Evolutionary conservation across 768 basidiomycete species (phyloP), one percentile per base, ranked within the genome.

Genomic region (Dacryopinax spathularia): DNA sequence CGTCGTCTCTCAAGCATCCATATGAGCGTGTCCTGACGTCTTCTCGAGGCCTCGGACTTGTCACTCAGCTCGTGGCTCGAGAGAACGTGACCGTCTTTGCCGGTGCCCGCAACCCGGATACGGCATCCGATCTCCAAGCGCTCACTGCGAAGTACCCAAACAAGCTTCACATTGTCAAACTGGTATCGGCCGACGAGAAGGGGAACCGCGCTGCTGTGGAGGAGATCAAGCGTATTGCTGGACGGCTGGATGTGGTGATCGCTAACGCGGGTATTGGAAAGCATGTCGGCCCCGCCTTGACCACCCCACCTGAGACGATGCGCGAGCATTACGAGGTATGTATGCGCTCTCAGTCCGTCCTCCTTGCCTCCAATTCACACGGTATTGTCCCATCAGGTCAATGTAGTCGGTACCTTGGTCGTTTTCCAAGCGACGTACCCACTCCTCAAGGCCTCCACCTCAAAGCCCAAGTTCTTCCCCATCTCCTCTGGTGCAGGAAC

Each of bases 211-310:
- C 64, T 2, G 67, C 67, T 0, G 65, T 65, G 0, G 33, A 65
- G 60, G n/a, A 36, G 16, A 61, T 70, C 60, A 59, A 65, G 61
- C 33, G 33, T 15, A 63, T 62, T 20, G 66, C 62, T 10, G 69
- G 67, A 4, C 63, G 63, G 29, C 18, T 70, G 0, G 68, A 69
- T 43, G 68, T 68, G 13, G 44, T 69, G 29, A 65, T 70, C 27
- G 69, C 69, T 34, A 70, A 70, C 56, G 69, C 69, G 2, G 65
- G 43, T 2, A 66, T 69, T 35, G 13, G 20, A 10, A 33, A 60
- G 9, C 33, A n/a, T 9, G 16, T 27, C 18, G 22, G 15, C 16
- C 62, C 44, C 27, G 33, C 34, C 31, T n/a, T n/a, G 60, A 2
- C 29, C 4, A 25, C n/a, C 27, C 18, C 22, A 13, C 5, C 27